Evolutionary conservation across 2,329 filamentous ascomycete genomes (phyloP), one percentile per base, ranked within the genome.

Genomic region (Penicillium sp.): DNA sequence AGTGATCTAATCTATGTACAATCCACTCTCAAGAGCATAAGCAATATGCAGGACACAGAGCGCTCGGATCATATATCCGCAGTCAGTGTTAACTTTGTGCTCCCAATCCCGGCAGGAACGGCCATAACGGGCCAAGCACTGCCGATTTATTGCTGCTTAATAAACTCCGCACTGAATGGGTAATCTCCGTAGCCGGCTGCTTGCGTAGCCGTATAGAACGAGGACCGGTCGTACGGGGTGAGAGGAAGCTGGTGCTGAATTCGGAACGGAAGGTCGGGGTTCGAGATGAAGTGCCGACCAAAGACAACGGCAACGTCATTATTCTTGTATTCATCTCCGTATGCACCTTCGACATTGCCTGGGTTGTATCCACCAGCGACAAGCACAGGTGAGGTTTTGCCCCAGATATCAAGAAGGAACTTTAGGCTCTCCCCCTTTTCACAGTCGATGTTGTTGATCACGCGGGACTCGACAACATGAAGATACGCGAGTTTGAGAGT

Each of bases 391-490:
- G 67, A 74, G 6, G 63, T 57, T 22, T 70, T 72, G 18, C 67
- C 69, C 77, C 78, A 82, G 3, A 72, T 61, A 50, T 78, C 67
- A 44, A 80, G 49, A 38, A 79, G 55, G 52, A 73, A 76, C 24
- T 77, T 70, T 31, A 79, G 60, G 1, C 68, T 60, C 4, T 69
- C 57, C 11, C 39, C 11, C 11, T 43, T 47, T 14, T 44, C 40
- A 18, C n/a, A 38, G 21, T 54, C 51, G 2, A 40, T 29, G 6
- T 42, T 50, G 16, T 42, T 40, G 11, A 34, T 38, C 14, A 53
- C 70, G 0, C 83, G 77, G 0, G 83, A 78, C 58, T 88, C 83
- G 7, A 88, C 69, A 0, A 86, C 56, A 64, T 87, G 83, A 1
- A 88, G 64, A 61, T 86, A 88, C 0, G 83, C 79, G 7, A 89